Evolutionary conservation across 106 monocot species (phyloP).

Genomic region (Dendrobium huoshanense): DNA sequence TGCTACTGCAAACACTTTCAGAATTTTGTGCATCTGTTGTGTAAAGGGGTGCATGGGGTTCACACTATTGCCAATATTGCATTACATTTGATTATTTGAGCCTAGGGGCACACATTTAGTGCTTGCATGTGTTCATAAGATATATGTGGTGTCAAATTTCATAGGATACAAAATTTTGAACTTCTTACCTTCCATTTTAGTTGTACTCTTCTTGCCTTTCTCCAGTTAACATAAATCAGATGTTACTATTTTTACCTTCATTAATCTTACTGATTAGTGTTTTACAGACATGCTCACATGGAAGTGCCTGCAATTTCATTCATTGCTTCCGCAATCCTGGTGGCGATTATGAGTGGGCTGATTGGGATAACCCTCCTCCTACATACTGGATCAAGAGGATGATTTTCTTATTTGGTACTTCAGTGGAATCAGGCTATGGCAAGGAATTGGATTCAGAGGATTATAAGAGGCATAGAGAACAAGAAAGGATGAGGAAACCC

Average conservation of each 20-base stretch:
- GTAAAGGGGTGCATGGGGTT: no score
- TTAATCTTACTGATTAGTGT: not conserved
- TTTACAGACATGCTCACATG: constrained; percentile 78
- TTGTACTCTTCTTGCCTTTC: not conserved
- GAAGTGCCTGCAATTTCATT: constrained; percentile 93
- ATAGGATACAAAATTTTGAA: not conserved
- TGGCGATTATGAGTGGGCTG: constrained; percentile 99
- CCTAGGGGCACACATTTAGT: not conserved
- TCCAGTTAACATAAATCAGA: not conserved
- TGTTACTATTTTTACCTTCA: not conserved
- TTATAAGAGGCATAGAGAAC: constrained; percentile 14
- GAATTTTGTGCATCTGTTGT: not conserved
- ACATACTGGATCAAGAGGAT: constrained; percentile 88
- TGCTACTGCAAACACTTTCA: not conserved
- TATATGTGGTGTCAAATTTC: not conserved
- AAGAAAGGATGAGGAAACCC: constrained; percentile 17
- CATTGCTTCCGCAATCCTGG: constrained; percentile 98
- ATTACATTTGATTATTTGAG: not conserved
- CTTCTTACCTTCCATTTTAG: not conserved
- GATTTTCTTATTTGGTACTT: constrained; percentile 70
- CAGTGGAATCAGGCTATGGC: constrained; percentile 30
- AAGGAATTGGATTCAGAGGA: constrained; percentile 27
- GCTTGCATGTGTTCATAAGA: not conserved
- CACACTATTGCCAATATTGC: not conserved
- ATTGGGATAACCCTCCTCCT: constrained; percentile 96